Evolutionary conservation across 169 alveolate species (phyloP).

Genomic region (Cyclospora cayetanensis): DNA sequence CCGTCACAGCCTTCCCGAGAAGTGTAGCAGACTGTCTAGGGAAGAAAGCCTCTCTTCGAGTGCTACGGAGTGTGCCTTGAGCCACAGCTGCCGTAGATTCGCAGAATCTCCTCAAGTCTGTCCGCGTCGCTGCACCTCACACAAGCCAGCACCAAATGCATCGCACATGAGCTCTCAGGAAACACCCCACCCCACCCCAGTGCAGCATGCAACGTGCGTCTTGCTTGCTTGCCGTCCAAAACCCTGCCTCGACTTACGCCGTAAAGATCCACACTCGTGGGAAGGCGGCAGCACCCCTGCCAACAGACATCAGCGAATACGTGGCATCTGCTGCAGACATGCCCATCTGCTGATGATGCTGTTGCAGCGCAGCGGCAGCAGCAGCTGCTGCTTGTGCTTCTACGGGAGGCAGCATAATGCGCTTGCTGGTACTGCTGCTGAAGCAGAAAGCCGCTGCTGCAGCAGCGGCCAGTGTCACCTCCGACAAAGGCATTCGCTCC

Average conservation of each 20-base stretch:
- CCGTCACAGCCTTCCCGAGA: too few species aligned
- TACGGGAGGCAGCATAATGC: slow-evolving; percentile 13
- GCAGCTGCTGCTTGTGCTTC: slow-evolving; percentile 44
- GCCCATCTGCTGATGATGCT: neutral
- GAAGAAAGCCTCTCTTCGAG: too few species aligned
- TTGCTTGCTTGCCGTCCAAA: neutral
- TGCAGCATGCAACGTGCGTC: too few species aligned
- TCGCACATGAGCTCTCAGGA: too few species aligned
- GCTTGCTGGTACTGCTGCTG: slow-evolving; percentile 31
- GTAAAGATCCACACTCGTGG: slow-evolving; percentile 16
- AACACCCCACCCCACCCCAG: slow-evolving; percentile 12
- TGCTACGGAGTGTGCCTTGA: too few species aligned
- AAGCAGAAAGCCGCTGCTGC: slow-evolving; percentile 52
- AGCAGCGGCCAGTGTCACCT: slow-evolving; percentile 47
- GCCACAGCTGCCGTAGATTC: slow-evolving; percentile 37
- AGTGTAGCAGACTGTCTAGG: too few species aligned
- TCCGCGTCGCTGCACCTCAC: slow-evolving; percentile 16
- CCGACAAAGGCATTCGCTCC: neutral
- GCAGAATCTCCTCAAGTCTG: slow-evolving; percentile 25
- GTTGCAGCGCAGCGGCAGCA: slow-evolving; percentile 54
- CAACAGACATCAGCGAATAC: slow-evolving; percentile 5
- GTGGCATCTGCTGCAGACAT: neutral
- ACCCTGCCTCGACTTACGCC: slow-evolving; percentile 47
- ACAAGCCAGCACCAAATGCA: neutral
- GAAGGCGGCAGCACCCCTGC: neutral